Percentiles rank a stretch among this genome's conserved stretches.
These are phyloP conservation scores for Claviceps maximensis DNA, from an alignment of 2,329 filamentous ascomycete species.

Conservation along the genomic window DNA sequence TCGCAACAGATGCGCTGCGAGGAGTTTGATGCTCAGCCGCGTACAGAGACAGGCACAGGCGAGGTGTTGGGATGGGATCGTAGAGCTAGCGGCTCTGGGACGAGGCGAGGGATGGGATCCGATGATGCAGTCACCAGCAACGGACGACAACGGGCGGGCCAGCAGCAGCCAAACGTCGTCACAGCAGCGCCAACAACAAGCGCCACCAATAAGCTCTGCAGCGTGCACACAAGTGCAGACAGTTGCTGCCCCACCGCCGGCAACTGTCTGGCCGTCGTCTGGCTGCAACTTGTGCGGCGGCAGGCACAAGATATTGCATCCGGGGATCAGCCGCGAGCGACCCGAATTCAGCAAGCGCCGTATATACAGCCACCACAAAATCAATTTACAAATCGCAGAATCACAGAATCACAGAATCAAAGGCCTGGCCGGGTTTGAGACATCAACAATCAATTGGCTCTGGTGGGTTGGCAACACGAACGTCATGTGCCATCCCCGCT, in stretches of 20 bases:
- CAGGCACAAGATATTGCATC: background rate
- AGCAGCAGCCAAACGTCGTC: conserved; percentile 6
- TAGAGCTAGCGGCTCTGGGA: background rate
- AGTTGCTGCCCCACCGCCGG: background rate
- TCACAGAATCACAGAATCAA: too few species aligned
- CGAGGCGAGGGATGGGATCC: conserved; percentile 2
- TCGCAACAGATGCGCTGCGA: background rate
- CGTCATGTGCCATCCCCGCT: too few species aligned
- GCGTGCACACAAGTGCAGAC: too few species aligned
- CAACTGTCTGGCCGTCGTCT: background rate
- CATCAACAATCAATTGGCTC: too few species aligned
- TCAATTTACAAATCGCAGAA: too few species aligned
- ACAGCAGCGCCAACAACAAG: too few species aligned
- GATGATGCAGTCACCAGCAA: conserved; percentile 8
- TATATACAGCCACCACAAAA: background rate
- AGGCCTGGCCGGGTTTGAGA: too few species aligned
- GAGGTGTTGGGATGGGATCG: conserved; percentile 1
- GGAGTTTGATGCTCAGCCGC: background rate
- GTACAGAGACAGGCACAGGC: background rate
- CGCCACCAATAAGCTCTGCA: too few species aligned
- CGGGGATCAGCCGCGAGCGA: background rate
- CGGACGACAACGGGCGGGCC: background rate
- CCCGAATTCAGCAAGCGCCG: background rate
- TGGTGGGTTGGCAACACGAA: too few species aligned
- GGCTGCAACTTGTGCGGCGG: background rate